Evolutionary conservation across 495 filamentous ascomycete species (phyloP).

Genomic region (Talaromyces nanjingensis): DNA sequence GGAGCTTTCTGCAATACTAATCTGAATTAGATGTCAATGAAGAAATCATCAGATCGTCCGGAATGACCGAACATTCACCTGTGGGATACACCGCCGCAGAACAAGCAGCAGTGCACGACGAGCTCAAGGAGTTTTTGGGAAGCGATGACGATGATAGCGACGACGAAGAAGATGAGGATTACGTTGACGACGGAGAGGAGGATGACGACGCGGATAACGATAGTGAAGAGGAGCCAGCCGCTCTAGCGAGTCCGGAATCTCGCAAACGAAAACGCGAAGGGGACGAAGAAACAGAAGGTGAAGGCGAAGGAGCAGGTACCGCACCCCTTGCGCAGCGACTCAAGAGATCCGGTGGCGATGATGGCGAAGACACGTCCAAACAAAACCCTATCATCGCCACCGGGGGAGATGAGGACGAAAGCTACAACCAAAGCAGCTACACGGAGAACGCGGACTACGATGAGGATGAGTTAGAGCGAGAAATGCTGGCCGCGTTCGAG

Average conservation of each 20-base stretch:
- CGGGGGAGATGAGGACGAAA: constrained; percentile 18
- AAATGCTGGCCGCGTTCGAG: constrained; percentile 61
- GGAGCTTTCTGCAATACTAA: constrained; percentile 13
- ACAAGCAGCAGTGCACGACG: constrained; percentile 52
- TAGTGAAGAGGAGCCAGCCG: constrained; percentile 35
- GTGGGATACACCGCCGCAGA: constrained; percentile 42
- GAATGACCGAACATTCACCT: constrained; percentile 24
- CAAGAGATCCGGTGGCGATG: constrained; percentile 43
- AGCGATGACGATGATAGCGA: constrained; percentile 58
- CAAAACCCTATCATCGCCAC: constrained; percentile 15
- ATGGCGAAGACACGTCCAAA: constrained; percentile 38
- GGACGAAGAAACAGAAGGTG: constrained; percentile 23
- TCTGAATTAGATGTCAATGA: constrained; percentile 28
- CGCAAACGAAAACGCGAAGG: constrained; percentile 38
- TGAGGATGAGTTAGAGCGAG: constrained; percentile 59
- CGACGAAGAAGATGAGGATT: constrained; percentile 27
- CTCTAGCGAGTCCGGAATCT: constrained; percentile 21
- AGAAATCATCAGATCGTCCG: constrained; percentile 32
- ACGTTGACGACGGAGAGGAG: constrained; percentile 44
- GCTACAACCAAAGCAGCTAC: constrained; percentile 20
- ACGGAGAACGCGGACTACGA: constrained; percentile 37
- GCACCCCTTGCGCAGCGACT: constrained; percentile 38
- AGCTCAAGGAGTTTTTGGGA: constrained; percentile 71
- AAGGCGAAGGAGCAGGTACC: constrained; percentile 23
- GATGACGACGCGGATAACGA: constrained; percentile 55